Conservation (phyloP, 495 filamentous ascomycete genomes). For the Pyrenula massariospora region DNA sequence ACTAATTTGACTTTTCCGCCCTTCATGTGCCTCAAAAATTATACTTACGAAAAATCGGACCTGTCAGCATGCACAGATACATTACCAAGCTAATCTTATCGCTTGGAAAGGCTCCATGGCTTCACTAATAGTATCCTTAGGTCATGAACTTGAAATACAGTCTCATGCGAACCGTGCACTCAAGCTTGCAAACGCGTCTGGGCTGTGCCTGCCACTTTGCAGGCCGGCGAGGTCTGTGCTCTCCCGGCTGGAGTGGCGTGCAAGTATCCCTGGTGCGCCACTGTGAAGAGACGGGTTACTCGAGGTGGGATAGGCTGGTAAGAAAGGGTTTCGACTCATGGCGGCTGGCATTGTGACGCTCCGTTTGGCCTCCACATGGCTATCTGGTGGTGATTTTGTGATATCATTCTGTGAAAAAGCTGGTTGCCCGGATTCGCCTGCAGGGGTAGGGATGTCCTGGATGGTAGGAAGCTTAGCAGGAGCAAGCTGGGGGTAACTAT, state of each 20-base stretch:
- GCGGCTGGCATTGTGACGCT: conserved; percentile 19
- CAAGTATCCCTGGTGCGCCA: conserved; percentile 7
- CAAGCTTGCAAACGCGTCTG: conserved; percentile 92
- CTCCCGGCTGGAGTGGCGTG: conserved; percentile 55
- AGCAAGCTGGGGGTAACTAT: conserved; percentile 65
- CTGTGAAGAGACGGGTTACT: conserved; percentile 5
- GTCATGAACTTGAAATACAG: too few relatives aligned
- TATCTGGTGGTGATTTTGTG: conserved; percentile 12
- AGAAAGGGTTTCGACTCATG: conserved; percentile 30
- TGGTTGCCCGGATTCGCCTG: conserved; percentile 11
- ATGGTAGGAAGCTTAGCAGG: conserved; percentile 28
- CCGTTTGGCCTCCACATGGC: conserved; percentile 16
- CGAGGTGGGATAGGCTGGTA: conserved; percentile 6
- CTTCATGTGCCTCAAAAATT: too few relatives aligned
- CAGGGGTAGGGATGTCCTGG: conserved; percentile 19
- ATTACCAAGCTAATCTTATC: too few relatives aligned
- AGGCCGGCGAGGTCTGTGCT: conserved; percentile 72
- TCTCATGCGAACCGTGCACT: conserved; percentile 45
- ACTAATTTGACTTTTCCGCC: too few relatives aligned
- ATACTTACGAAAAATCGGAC: too few relatives aligned
- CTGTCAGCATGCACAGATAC: too few relatives aligned
- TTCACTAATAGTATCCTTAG: too few relatives aligned
- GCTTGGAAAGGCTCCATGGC: too few relatives aligned
- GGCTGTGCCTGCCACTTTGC: conserved; percentile 76
- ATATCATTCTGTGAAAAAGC: conserved; percentile 6